phyloP scores from a whole-genome alignment of 352 stramenopile species.

The Pythium sukuiense region DNA sequence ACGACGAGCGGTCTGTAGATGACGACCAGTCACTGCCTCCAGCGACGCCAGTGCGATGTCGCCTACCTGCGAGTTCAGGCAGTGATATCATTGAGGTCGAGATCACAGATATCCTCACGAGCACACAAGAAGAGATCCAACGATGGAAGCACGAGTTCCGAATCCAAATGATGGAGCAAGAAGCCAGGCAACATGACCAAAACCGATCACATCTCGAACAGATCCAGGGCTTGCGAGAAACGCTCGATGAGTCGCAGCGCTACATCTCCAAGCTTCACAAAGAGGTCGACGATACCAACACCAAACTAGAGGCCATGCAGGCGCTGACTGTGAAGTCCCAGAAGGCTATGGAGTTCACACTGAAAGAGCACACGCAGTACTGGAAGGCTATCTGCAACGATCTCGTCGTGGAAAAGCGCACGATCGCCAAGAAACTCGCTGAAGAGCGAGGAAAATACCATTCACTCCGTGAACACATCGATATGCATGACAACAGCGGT shows the following conservation, averaged over 20 bases:
- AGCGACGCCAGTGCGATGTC: constrained; percentile 2
- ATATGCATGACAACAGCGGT: constrained; percentile 18
- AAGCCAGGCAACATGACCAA: constrained; percentile 25
- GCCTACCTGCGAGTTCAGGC: constrained; percentile 5
- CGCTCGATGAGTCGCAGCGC: constrained; percentile 20
- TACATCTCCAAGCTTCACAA: constrained; percentile 23
- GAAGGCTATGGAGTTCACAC: constrained; percentile 28
- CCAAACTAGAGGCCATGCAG: constrained; percentile 26
- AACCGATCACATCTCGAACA: constrained; percentile 25
- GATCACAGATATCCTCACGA: constrained; percentile 28
- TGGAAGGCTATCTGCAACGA: constrained; percentile 33
- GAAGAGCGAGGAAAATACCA: constrained; percentile 31
- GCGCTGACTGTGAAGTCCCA: constrained; percentile 21
- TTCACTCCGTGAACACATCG: constrained; percentile 26
- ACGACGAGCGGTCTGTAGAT: not conserved
- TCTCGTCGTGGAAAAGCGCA: constrained; percentile 26
- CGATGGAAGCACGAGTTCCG: constrained; percentile 31
- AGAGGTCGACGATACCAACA: constrained; percentile 24
- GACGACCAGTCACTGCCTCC: constrained; percentile 11
- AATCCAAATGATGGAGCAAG: constrained; percentile 31
- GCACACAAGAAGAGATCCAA: constrained; percentile 27
- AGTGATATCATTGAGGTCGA: constrained; percentile 32
- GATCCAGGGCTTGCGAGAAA: constrained; percentile 23
- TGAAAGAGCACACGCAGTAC: constrained; percentile 29
- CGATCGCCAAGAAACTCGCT: constrained; percentile 24